Base-by-base conservation (phyloP, 1,284 basidiomycete genomes). In the Heterobasidion annosum region DNA sequence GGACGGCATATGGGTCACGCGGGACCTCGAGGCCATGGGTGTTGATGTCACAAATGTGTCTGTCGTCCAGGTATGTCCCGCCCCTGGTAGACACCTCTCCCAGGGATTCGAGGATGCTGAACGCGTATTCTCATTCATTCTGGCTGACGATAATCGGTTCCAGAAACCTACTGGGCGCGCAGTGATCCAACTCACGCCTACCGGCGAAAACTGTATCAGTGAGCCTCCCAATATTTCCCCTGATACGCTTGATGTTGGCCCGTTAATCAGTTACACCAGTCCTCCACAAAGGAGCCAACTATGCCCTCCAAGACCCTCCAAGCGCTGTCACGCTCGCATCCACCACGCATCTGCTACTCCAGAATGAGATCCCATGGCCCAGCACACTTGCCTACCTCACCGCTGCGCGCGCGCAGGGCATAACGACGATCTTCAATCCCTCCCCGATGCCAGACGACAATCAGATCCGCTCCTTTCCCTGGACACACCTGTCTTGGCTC, bases 141-240 rank as follows among this genome's bases (percentile, higher is more conserved):
- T n/a, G 10, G 18, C 18, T 18, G 18, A 18, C 7, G 51, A 18
- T 15, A 34, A 32, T 15, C 25, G 33, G 37, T 7, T 40, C 3
- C 54, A 81, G 78, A 70, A 73, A 58, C 68, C 72, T 0, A 82
- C 78, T 2, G 81, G 81, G 8, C 70, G 80, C 6, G 80, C 80
- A 1, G 69, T 82, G 18, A 80, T 83, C 44, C 81, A 82, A 61
- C 72, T 83, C 3, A 69, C 77, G 3, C 68, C 75, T 3, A 67
- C 70, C 37, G 81, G 81, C 19, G 79, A 83, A 62, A 83, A 83
- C 59, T 75, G 77, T 58, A 83, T 83, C 57, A 75, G 81, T 81
- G 57, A 47, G 59, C 37, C 25, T 4, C 25, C 4, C 25, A 25
- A 8, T 8, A 40, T 40, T 3, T n/a, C 37, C n/a, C 4, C 3